Conservation (phyloP, 164 flowering plant genomes). For the Macadamia tetraphylla region DNA sequence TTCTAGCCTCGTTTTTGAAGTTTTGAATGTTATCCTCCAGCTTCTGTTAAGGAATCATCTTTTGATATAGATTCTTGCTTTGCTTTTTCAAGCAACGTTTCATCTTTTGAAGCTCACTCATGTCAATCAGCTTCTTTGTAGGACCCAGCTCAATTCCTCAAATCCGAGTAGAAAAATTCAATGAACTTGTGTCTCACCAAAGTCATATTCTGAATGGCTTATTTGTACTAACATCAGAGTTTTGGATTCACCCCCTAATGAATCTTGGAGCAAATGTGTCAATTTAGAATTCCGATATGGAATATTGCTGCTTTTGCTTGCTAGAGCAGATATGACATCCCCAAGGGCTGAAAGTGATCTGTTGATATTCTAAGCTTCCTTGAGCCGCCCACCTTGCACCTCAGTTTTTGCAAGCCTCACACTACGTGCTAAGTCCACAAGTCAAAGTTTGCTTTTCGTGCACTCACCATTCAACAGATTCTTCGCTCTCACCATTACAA, state of each 20-base stretch:
- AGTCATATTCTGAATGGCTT: constrained; percentile 73
- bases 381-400: constrained; percentile 79
- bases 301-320: constrained; percentile 74
- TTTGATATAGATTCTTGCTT: constrained; percentile 57
- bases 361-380: constrained; percentile 88
- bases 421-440: constrained; percentile 89
- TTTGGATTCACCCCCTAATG: constrained; percentile 86
- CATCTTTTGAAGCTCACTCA: constrained; percentile 64
- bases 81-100: constrained; percentile 75
- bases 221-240: constrained; percentile 92
- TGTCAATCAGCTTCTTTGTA: constrained; percentile 69
- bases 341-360: constrained; percentile 90
- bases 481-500: constrained; percentile 28
- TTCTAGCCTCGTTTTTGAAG: constrained; percentile 54
- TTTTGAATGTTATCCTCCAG: constrained; percentile 65
- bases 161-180: constrained; percentile 82
- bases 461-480: constrained; percentile 38
- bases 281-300: constrained; percentile 94
- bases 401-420: constrained; percentile 89
- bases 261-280: constrained; percentile 90
- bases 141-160: constrained; percentile 85
- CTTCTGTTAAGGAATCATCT: constrained; percentile 58
- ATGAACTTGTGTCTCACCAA: constrained; percentile 76
- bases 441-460: constrained; percentile 44
- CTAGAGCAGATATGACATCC: constrained; percentile 84